Evolutionary conservation across 2,329 filamentous ascomycete genomes (phyloP).

Genomic region (Paracoccidioides brasiliensis): DNA sequence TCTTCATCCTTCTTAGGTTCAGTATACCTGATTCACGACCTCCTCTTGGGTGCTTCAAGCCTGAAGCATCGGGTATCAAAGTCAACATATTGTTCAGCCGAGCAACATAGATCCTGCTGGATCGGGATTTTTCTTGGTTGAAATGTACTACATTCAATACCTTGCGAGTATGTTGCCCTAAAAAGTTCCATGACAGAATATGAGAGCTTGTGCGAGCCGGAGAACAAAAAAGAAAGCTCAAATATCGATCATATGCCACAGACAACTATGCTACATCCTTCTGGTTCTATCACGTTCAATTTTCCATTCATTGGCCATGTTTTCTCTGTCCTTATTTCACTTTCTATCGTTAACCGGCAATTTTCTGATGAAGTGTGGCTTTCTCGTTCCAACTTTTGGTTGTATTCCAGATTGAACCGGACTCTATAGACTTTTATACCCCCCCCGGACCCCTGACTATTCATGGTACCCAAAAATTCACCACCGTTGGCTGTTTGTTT

Average conservation of each 20-base stretch:
- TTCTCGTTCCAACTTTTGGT: background rate
- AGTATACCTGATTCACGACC: constrained; percentile 8
- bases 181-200: constrained; percentile 5
- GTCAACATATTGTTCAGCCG: constrained; percentile 3
- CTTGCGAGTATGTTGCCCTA: constrained; percentile 53
- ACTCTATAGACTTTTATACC: constrained; percentile 1
- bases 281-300: background rate
- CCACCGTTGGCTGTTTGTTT: constrained; percentile 1
- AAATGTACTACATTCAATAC: constrained; percentile 47
- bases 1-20: constrained; percentile 8
- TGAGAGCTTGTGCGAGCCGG: background rate
- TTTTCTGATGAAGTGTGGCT: background rate
- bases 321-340: background rate
- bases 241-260: background rate
- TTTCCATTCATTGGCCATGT: background rate
- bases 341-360: background rate
- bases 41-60: constrained; percentile 9
- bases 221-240: background rate
- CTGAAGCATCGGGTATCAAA: constrained; percentile 5
- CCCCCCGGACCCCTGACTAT: constrained; percentile 1
- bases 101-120: constrained; percentile 15
- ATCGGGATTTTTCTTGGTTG: constrained; percentile 12
- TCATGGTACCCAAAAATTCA: background rate
- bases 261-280: background rate
- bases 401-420: background rate